Base-by-base conservation (phyloP, 225 moss, liverwort and hornwort genomes). In the Pseudisothecium myosuroides region DNA sequence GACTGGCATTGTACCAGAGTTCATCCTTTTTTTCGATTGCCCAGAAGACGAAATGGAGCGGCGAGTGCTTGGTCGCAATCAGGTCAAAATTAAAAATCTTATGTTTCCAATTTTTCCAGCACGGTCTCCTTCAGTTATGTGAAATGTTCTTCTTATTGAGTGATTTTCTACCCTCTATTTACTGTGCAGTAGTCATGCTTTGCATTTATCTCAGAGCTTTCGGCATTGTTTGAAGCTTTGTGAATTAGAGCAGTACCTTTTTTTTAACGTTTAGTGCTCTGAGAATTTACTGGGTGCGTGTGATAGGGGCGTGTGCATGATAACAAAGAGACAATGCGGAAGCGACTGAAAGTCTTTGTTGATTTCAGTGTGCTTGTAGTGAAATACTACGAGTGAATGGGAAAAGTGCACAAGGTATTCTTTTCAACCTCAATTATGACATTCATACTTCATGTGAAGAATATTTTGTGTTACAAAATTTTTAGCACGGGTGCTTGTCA, bases 1-100 rank as follows among this genome's bases (percentile, higher is more conserved):
- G 97, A 97, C 98, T 88, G 96, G 96, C 85, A 94, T 98, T 78
- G 69, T 85, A 78, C 98, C 98, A 68, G 97, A 97, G 87, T 98
- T 98, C 81, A 97, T 98, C 90, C 95, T 98, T 21, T 98, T 96
- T 81, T 98, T 98, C 88, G 98, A 98, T 87, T 96, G 96, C 93
- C 98, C 98, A 81, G 95, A 96, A 86, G 95, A 91, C 80, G 98
- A 94, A 87, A 91, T 98, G 96, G 95, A 98, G 88, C 95, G 88
- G 86, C 98, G 98, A 80, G 92, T 98, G 49, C 95, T 98, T 74
- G 96, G 96, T 83, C 96, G 98, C 69, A 97, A 98, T 87, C 97
- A 98, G 97, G 98, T 98, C 68, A 22, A 77, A 50, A n/a, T 6
- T 55, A 54, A 39, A 49, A 47, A 87, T 52, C 17, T 32, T 81